Conservation (phyloP, 139 green algal species). For the Mesotaenium endlicherianum region DNA sequence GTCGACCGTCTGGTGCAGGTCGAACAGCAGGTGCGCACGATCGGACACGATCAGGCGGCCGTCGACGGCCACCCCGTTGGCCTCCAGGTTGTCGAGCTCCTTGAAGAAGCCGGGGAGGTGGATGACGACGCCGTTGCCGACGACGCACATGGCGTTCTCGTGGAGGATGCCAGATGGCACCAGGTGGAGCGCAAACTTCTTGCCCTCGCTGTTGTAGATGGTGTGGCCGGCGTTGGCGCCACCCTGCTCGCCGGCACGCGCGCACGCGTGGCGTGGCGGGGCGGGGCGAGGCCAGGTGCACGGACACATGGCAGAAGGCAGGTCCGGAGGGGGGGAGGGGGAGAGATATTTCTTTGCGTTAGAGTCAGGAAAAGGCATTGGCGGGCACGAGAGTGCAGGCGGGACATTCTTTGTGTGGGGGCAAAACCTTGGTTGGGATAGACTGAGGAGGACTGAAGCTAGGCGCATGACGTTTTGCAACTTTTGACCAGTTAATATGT, state of each 20-base stretch:
- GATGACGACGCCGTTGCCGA: conserved; percentile 97
- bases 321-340: neutral
- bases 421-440: no score
- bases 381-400: no score
- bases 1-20: conserved; percentile 94
- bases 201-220: conserved; percentile 94
- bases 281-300: no score
- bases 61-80: conserved; percentile 38
- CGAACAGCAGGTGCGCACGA: conserved; percentile 95
- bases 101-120: conserved; percentile 92
- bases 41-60: conserved; percentile 55
- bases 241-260: no score
- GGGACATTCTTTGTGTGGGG: no score
- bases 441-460: no score
- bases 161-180: conserved; percentile 96
- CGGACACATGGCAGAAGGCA: no score
- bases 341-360: no score
- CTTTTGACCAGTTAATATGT: no score
- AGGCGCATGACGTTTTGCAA: no score
- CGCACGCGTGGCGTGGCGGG: no score
- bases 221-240: conserved; percentile 98
- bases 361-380: no score
- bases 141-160: conserved; percentile 79
- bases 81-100: conserved; percentile 75
- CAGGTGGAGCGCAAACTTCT: conserved; percentile 96